phyloP scores from a whole-genome alignment of 176 grass and related monocot genomes.

The Chrysopogon serrulatus region DNA sequence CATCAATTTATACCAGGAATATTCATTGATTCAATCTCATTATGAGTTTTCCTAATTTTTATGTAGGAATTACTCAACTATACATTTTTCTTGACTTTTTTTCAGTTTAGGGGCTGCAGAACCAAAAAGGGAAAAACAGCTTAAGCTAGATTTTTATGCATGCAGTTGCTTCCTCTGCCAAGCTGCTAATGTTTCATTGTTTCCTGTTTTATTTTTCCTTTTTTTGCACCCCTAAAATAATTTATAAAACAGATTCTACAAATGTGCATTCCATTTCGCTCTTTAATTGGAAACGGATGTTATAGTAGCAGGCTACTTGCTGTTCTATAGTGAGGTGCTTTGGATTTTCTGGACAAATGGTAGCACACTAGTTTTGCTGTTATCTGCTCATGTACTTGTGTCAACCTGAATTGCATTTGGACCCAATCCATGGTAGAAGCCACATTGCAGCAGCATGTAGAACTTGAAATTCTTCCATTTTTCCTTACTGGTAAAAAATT shows the following conservation, averaged over 20 bases:
- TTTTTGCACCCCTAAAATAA: background rate
- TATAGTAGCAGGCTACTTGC: background rate
- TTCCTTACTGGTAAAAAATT: constrained; percentile 22
- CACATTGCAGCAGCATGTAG: background rate
- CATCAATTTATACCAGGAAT: constrained; percentile 1
- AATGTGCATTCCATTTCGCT: background rate
- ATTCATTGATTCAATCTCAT: background rate
- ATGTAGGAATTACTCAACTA: background rate
- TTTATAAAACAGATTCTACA: background rate
- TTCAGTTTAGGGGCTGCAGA: background rate
- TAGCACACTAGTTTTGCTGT: background rate
- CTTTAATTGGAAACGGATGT: background rate
- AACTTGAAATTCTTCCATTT: constrained; percentile 10
- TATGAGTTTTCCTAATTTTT: background rate
- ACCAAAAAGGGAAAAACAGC: background rate
- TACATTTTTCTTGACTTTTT: background rate
- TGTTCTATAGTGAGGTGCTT: background rate
- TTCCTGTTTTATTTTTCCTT: background rate
- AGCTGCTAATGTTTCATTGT: background rate
- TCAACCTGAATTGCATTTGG: background rate
- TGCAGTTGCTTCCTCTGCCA: background rate
- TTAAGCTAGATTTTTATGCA: background rate
- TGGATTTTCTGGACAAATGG: background rate
- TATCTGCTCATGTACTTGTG: background rate
- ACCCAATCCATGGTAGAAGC: background rate